These are phyloP conservation scores for Cucumis hystrix DNA, from an alignment of 306 rosid species.

Conservation along the genomic window DNA sequence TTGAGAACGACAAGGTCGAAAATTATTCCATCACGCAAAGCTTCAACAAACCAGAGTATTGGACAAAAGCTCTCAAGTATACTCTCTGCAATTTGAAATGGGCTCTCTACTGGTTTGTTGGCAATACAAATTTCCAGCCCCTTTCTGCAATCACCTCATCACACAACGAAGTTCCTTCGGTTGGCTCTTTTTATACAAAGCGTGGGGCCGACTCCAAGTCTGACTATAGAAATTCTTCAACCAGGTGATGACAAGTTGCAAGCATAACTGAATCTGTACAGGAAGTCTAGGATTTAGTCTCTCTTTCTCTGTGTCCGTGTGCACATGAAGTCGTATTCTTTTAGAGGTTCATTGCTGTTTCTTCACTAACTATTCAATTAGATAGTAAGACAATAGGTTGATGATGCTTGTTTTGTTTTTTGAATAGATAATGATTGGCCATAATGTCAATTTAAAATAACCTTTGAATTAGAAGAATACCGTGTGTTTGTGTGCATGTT, in stretches of 20 bases:
- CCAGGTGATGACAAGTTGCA: not conserved
- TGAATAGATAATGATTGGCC: not conserved
- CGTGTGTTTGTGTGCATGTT: too few species aligned
- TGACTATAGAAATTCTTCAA: constrained; percentile 25
- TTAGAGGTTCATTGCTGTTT: not conserved
- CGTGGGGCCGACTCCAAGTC: constrained; percentile 36
- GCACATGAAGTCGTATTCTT: not conserved
- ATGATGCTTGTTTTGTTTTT: not conserved
- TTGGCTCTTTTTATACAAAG: constrained; percentile 37
- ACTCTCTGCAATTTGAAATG: constrained; percentile 95
- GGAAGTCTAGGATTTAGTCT: not conserved
- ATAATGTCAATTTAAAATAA: not conserved
- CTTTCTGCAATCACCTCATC: constrained; percentile 57
- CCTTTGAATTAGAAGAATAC: not conserved
- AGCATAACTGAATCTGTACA: not conserved
- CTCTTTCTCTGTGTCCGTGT: not conserved
- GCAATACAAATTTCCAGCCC: constrained; percentile 86
- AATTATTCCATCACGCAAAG: constrained; percentile 85
- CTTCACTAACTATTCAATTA: not conserved
- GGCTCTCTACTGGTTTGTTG: constrained; percentile 98
- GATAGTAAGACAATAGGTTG: not conserved
- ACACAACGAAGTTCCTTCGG: constrained; percentile 53
- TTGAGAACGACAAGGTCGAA: constrained; percentile 87
- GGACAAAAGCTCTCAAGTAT: constrained; percentile 96
- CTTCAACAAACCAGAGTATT: constrained; percentile 91